Base-by-base conservation (phyloP, 805 yeast species). In the Wickerhamiella slavikovae region DNA sequence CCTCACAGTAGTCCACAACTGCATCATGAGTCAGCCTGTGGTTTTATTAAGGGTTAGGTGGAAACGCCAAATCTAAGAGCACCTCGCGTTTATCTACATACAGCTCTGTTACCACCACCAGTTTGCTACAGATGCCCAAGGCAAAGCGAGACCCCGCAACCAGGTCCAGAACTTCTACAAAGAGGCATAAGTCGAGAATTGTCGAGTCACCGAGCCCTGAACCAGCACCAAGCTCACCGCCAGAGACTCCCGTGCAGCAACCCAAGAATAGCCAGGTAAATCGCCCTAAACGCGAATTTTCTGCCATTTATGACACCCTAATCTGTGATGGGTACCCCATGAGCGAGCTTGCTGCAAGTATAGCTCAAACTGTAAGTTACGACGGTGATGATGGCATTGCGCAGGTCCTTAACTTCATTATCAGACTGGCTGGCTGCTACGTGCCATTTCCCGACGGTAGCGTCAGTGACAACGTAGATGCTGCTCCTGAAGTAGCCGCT, bases 141-240 rank as follows among this genome's bases (percentile, higher is more conserved):
- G n/a, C n/a, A n/a, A n/a, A n/a, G n/a, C n/a, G n/a, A n/a, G n/a
- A 35, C 64, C 57, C 29, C 62, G 58, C 35, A 69, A 64, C 32
- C 64, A 62, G 29, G 25, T 29, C 15, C 33, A 40, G 37, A 29
- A 30, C 10, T 10, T 18, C 9, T 10, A 10, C 10, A 10, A 7
- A 10, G 6, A 18, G 10, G 10, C 10, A 18, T 6, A 18, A 18
- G 6, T 10, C 10, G 10, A 18, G 6, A 10, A 10, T 10, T 18
- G 21, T n/a, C n/a, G 10, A 18, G 6, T 10, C 21, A 18, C 9
- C 6, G 21, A 10, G 6, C 9, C 21, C 21, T 9, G n/a, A 22
- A 22, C 8, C 24, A 13, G 7, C 7, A 9, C n/a, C 6, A 15
- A 6, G 15, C 26, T 15, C 17, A 14, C 12, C 11, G 26, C 26